These are phyloP conservation scores for Plasmodium cynomolgi DNA, from an alignment of 169 alveolate species.

Conservation along the genomic window DNA sequence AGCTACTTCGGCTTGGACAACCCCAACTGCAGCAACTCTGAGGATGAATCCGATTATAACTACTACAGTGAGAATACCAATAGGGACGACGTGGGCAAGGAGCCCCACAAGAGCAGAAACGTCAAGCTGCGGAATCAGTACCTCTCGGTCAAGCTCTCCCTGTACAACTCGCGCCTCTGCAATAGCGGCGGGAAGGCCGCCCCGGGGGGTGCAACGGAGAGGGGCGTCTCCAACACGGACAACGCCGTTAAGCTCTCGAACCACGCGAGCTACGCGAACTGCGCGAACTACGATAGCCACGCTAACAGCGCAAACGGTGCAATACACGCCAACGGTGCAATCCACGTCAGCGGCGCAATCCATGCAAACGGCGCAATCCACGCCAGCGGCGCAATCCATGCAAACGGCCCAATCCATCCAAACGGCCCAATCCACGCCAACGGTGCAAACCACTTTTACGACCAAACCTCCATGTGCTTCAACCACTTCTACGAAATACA, in stretches of 20 bases:
- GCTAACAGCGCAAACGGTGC: neutral
- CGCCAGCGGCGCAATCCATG: neutral
- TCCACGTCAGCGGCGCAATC: neutral
- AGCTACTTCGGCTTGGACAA: neutral
- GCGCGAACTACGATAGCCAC: neutral
- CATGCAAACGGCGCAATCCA: neutral
- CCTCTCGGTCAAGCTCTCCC: conserved; percentile 7
- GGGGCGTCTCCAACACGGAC: neutral
- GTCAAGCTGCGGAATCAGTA: neutral
- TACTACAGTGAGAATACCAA: conserved; percentile 19
- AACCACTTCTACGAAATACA: conserved; percentile 58
- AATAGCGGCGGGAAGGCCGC: neutral
- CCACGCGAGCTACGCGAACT: neutral
- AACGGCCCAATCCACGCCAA: neutral
- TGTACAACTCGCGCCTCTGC: conserved; percentile 20
- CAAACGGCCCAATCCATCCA: neutral
- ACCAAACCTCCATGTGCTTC: conserved; percentile 22
- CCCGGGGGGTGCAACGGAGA: neutral
- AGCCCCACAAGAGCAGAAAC: neutral
- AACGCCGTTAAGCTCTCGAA: neutral
- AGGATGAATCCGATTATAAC: conserved; percentile 13
- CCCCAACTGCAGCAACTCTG: conserved; percentile 19
- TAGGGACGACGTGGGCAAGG: neutral
- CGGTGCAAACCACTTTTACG: neutral
- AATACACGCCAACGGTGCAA: neutral